phyloP scores from a whole-genome alignment of 371 early-diverging fungal species.

The Conidiobolus incongruus region DNA sequence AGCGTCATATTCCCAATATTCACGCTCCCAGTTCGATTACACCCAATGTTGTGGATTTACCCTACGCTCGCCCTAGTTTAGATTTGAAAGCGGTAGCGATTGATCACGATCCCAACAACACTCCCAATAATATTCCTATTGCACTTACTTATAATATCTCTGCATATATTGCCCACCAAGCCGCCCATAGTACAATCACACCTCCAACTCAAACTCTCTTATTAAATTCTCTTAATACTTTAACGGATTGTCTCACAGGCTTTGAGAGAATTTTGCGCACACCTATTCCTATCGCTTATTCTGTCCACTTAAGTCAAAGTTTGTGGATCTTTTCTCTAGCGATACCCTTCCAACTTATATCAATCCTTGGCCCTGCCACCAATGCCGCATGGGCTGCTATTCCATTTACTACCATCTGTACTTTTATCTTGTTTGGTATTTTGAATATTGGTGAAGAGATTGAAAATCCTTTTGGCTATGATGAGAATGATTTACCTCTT shows the following conservation, averaged over 20 bases:
- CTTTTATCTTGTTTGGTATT: conserved; percentile 52
- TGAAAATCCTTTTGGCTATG: conserved; percentile 28
- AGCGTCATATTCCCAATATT: conserved; percentile 1
- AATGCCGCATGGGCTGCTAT: conserved; percentile 14
- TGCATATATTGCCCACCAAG: conserved; percentile 13
- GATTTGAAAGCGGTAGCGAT: conserved; percentile 8
- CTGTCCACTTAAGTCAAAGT: conserved; percentile 48
- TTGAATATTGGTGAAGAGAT: conserved; percentile 42
- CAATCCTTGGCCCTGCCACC: conserved; percentile 16
- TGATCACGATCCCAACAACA: conserved; percentile 7
- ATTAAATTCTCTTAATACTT: conserved; percentile 11
- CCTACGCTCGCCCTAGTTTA: conserved; percentile 5
- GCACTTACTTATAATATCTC: conserved; percentile 17
- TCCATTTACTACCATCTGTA: conserved; percentile 24
- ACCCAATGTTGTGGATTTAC: not conserved
- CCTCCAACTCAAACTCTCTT: conserved; percentile 11
- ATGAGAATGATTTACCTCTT: conserved; percentile 10
- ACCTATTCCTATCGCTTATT: conserved; percentile 66
- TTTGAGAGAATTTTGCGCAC: conserved; percentile 57
- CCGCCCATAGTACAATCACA: conserved; percentile 8
- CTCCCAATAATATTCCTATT: conserved; percentile 20
- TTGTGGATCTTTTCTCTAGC: conserved; percentile 37
- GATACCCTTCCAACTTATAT: conserved; percentile 48
- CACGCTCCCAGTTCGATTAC: conserved; percentile 3
- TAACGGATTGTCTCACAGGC: conserved; percentile 18